A percentile compares a stretch with the other conserved stretches of the same genome.
These are phyloP conservation scores for Omphalotus olearius DNA, from an alignment of 1,284 basidiomycete species.

Conservation along the genomic window DNA sequence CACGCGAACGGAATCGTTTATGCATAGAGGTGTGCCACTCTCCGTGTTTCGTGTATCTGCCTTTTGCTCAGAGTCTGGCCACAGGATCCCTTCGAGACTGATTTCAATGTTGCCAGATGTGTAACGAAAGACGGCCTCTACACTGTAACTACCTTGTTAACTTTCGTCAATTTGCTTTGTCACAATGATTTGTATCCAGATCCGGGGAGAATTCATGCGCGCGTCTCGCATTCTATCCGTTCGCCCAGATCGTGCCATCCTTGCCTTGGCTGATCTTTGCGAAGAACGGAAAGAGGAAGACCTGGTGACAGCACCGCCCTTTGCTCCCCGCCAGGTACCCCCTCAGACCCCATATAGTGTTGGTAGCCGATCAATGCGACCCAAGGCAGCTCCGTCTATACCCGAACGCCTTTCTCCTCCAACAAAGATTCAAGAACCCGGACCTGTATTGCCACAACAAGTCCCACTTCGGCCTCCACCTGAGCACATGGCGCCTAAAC, in stretches of 20 bases:
- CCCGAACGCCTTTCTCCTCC: constrained; percentile 48
- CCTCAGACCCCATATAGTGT: constrained; percentile 69
- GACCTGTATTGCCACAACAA: constrained; percentile 28
- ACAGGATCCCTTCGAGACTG: constrained; percentile 92
- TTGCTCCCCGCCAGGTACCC: constrained; percentile 48
- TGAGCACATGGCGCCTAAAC: constrained; percentile 76
- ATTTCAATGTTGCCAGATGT: constrained; percentile 95
- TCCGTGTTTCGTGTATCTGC: not conserved
- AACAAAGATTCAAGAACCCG: constrained; percentile 40
- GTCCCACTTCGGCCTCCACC: constrained; percentile 43
- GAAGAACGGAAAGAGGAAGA: constrained; percentile 70
- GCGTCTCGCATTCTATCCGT: constrained; percentile 80
- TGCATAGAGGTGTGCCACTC: constrained; percentile 80
- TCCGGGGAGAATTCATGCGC: constrained; percentile 98
- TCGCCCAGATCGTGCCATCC: constrained; percentile 77
- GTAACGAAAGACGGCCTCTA: constrained; percentile 97
- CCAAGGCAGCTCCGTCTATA: constrained; percentile 34
- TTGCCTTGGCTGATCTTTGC: constrained; percentile 80
- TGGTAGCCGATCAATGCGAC: constrained; percentile 54
- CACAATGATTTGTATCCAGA: constrained; percentile 43
- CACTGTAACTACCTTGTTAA: constrained; percentile 51
- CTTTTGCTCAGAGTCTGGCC: constrained; percentile 3
- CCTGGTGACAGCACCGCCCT: constrained; percentile 47
- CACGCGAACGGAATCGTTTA: constrained; percentile 85
- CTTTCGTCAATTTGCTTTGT: not conserved